A percentile compares a stretch with the other conserved stretches of the same genome.
phyloP scores from a whole-genome alignment of 2,329 filamentous ascomycete species.

The Botryotinia convoluta region DNA sequence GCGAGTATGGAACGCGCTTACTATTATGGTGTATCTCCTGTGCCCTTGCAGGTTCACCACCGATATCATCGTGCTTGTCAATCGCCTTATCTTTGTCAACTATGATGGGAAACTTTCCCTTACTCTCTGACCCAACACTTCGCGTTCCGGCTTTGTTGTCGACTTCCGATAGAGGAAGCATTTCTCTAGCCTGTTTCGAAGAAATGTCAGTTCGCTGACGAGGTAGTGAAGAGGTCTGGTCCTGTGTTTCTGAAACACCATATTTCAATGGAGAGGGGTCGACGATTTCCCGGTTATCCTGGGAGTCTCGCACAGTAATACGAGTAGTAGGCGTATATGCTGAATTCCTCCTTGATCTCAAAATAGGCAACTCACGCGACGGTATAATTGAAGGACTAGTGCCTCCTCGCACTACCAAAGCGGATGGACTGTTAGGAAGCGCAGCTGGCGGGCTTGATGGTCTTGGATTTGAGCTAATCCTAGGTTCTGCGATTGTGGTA shows the following conservation, averaged over 20 bases:
- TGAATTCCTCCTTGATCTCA: too few species aligned
- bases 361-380: not conserved
- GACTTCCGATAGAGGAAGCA: too few species aligned
- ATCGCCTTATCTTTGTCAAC: too few species aligned
- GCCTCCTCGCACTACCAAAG: not conserved
- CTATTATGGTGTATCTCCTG: too few species aligned
- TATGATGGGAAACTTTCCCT: not conserved
- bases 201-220: not conserved
- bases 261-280: too few species aligned
- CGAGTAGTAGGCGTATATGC: too few species aligned
- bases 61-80: not conserved
- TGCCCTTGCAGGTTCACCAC: not conserved
- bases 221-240: not conserved
- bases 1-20: too few species aligned
- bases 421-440: not conserved
- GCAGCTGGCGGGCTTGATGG: not conserved
- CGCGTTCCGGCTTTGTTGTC: not conserved
- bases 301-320: too few species aligned
- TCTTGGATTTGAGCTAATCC: too few species aligned
- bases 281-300: too few species aligned
- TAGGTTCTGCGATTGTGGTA: not conserved
- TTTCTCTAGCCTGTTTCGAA: not conserved
- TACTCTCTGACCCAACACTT: not conserved
- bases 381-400: not conserved
- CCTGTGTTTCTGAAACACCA: too few species aligned